Evolutionary conservation across 306 rosid species (phyloP).

Genomic region (Dalbergia cochinchinensis): DNA sequence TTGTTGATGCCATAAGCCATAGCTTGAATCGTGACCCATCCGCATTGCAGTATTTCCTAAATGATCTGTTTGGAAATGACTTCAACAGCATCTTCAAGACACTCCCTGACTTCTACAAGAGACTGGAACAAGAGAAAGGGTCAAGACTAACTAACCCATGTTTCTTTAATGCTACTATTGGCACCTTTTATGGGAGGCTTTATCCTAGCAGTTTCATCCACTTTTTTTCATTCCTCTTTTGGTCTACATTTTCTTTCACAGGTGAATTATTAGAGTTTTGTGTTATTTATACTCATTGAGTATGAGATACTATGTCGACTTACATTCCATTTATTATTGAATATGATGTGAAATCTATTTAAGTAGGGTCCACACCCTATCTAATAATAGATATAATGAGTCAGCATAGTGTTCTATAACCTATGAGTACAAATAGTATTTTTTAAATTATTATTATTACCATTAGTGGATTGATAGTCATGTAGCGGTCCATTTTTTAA

Average conservation of each 20-base stretch:
- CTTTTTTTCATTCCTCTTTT: slow-evolving; percentile 57
- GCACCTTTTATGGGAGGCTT: slow-evolving; percentile 63
- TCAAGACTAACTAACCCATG: slow-evolving; percentile 36
- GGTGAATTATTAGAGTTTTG: too few species aligned
- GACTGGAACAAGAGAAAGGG: slow-evolving; percentile 14
- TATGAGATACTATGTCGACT: too few species aligned
- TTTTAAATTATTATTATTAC: too few species aligned
- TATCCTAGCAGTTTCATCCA: slow-evolving; percentile 51
- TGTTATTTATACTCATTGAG: too few species aligned
- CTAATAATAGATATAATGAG: too few species aligned
- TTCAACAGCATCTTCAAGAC: slow-evolving; percentile 47
- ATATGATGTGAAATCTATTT: too few species aligned
- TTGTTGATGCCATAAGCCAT: background rate
- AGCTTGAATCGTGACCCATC: slow-evolving; percentile 22
- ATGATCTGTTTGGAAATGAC: slow-evolving; percentile 46
- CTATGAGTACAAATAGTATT: too few species aligned
- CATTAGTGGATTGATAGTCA: too few species aligned
- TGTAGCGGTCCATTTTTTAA: too few species aligned
- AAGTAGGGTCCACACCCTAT: too few species aligned
- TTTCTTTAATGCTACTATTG: slow-evolving; percentile 57
- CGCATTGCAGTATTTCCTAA: slow-evolving; percentile 23
- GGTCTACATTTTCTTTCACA: slow-evolving; percentile 54
- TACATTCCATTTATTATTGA: too few species aligned
- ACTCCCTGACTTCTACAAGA: slow-evolving; percentile 47
- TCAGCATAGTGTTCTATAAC: too few species aligned